phyloP scores from a whole-genome alignment of 306 rosid species.

The Oxytropis ochrocephala region DNA sequence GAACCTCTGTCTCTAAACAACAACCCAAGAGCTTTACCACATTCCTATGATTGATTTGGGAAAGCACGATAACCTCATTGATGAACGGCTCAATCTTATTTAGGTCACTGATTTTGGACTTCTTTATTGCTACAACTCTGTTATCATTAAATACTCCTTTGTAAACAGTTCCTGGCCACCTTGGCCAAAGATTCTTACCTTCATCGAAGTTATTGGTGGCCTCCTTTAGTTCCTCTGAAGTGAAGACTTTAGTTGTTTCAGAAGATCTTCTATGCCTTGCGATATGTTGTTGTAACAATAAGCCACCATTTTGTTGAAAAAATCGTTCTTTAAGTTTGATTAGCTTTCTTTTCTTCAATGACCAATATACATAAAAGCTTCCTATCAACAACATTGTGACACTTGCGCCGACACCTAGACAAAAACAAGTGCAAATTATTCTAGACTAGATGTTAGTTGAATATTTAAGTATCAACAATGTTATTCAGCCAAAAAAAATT shows the following conservation, averaged over 20 bases:
- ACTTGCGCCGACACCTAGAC: conserved; percentile 15
- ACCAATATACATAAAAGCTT: conserved; percentile 21
- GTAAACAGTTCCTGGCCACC: conserved; percentile 36
- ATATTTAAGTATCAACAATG: too few species aligned
- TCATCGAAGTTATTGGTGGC: conserved; percentile 39
- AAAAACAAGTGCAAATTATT: neutral
- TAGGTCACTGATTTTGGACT: conserved; percentile 30
- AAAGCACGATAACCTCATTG: conserved; percentile 36
- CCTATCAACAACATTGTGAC: neutral
- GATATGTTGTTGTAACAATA: conserved; percentile 29
- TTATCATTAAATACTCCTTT: conserved; percentile 21
- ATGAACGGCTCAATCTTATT: conserved; percentile 36
- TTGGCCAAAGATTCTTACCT: conserved; percentile 22
- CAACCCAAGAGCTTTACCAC: conserved; percentile 43
- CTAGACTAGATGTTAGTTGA: too few species aligned
- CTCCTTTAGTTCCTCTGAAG: conserved; percentile 21
- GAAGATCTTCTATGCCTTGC: neutral
- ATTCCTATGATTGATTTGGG: conserved; percentile 41
- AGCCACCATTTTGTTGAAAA: conserved; percentile 42
- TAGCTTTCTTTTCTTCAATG: conserved; percentile 23
- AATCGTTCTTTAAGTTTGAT: conserved; percentile 18
- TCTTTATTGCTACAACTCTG: conserved; percentile 36
- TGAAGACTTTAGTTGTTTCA: conserved; percentile 16
- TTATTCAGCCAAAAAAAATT: too few species aligned
- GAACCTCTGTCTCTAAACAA: conserved; percentile 40